Evolutionary conservation across 2,329 filamentous ascomycete species (phyloP).

Genomic region (Whalleya microplaca): DNA sequence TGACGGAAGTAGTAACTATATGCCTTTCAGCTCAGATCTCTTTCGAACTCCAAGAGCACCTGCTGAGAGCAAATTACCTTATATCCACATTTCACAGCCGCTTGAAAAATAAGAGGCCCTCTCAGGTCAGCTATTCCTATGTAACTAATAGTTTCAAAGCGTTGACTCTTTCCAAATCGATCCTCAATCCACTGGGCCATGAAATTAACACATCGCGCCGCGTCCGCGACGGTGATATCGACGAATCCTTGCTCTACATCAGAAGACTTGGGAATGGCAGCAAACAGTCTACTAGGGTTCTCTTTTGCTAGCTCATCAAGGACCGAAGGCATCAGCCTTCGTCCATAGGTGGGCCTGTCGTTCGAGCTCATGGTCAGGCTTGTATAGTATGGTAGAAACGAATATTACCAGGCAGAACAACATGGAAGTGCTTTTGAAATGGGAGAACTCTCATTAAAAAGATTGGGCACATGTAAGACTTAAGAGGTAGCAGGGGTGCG

Average conservation of each 20-base stretch:
- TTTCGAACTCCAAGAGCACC: too few relatives aligned
- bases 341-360: conserved; percentile 16
- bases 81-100: conserved; percentile 43
- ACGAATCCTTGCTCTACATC: conserved; percentile 24
- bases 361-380: conserved; percentile 12
- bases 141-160: conserved; percentile 36
- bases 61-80: too few relatives aligned
- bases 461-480: too few relatives aligned
- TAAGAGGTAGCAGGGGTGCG: too few relatives aligned
- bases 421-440: too few relatives aligned
- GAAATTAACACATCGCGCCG: conserved; percentile 32
- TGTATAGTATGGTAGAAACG: too few relatives aligned
- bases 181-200: conserved; percentile 34
- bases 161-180: conserved; percentile 7
- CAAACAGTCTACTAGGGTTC: conserved; percentile 23
- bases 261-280: conserved; percentile 24
- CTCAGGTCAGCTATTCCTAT: conserved; percentile 38
- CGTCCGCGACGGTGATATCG: conserved; percentile 27
- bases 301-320: conserved; percentile 19
- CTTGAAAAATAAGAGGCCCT: conserved; percentile 38
- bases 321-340: conserved; percentile 22
- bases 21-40: too few relatives aligned
- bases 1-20: conserved; percentile 31
- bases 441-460: too few relatives aligned
- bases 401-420: too few relatives aligned